Conservation (phyloP, 257 asterid species). For the Solanum ahanhuiri region DNA sequence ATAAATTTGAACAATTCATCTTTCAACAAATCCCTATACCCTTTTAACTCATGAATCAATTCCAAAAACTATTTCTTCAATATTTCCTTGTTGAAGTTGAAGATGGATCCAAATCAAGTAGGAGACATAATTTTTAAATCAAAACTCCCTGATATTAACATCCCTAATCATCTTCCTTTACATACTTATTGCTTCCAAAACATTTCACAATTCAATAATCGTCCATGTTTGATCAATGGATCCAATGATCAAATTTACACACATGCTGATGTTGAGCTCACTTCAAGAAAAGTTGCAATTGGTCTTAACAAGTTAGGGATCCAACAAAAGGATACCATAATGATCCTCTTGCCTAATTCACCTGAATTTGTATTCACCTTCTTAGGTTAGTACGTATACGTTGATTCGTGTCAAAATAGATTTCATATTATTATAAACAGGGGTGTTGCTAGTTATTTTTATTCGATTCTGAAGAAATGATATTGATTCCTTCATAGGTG, state of each 20-base stretch:
- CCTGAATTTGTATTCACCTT: constrained; percentile 73
- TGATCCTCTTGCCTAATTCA: constrained; percentile 75
- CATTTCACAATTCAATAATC: constrained; percentile 17
- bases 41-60: neutral
- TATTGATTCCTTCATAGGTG: constrained; percentile 49
- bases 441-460: neutral
- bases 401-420: neutral
- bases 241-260: constrained; percentile 41
- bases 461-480: neutral
- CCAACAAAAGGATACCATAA: constrained; percentile 55
- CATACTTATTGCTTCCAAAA: constrained; percentile 80
- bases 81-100: neutral
- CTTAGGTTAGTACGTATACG: constrained; percentile 20
- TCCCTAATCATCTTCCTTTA: constrained; percentile 61
- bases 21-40: neutral
- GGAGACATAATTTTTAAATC: constrained; percentile 54
- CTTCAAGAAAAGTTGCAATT: constrained; percentile 35
- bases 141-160: constrained; percentile 65
- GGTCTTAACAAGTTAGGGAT: constrained; percentile 56
- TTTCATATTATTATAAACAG: neutral
- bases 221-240: constrained; percentile 70
- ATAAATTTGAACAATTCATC: too few relatives aligned
- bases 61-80: neutral
- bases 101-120: constrained; percentile 11
- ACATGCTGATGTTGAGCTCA: constrained; percentile 48